phyloP scores from a whole-genome alignment of 176 grass and related monocot species.

The Musa acuminata region DNA sequence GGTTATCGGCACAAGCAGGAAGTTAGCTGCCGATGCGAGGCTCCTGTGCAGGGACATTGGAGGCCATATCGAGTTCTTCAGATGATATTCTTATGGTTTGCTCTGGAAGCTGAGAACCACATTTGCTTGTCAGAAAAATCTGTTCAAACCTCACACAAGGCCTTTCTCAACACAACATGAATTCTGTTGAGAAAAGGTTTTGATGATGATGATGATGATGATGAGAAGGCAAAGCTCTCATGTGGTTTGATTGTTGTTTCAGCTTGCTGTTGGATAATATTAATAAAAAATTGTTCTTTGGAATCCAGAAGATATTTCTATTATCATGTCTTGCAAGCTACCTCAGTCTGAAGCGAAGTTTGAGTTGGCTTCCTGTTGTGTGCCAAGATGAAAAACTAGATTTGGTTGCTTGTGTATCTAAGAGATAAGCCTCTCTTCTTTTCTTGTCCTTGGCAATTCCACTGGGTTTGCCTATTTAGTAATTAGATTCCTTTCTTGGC shows the following conservation, averaged over 20 bases:
- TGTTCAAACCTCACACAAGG: background rate
- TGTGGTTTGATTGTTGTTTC: background rate
- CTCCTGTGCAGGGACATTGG: conserved; percentile 82
- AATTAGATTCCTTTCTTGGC: too few relatives aligned
- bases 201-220: background rate
- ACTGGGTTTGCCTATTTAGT: too few relatives aligned
- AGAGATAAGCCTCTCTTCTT: background rate
- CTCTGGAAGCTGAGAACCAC: background rate
- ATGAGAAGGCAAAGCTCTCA: background rate
- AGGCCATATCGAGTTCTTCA: conserved; percentile 90
- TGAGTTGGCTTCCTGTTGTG: background rate
- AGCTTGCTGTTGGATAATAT: background rate
- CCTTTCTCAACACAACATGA: background rate
- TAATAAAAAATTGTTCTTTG: background rate
- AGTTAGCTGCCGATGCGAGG: conserved; percentile 62
- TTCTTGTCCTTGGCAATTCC: background rate
- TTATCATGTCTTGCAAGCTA: background rate
- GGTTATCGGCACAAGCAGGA: conserved; percentile 57
- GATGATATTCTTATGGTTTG: conserved; percentile 21
- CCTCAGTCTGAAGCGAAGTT: background rate
- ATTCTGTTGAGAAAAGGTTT: background rate
- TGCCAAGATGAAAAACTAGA: background rate
- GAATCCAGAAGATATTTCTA: background rate
- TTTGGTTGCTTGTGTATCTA: background rate
- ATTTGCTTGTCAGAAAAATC: background rate